Percentiles rank a stretch among this genome's conserved stretches.
These are phyloP conservation scores for Xylaria sp. DNA, from an alignment of 2,329 filamentous ascomycete genomes.

Conservation along the genomic window DNA sequence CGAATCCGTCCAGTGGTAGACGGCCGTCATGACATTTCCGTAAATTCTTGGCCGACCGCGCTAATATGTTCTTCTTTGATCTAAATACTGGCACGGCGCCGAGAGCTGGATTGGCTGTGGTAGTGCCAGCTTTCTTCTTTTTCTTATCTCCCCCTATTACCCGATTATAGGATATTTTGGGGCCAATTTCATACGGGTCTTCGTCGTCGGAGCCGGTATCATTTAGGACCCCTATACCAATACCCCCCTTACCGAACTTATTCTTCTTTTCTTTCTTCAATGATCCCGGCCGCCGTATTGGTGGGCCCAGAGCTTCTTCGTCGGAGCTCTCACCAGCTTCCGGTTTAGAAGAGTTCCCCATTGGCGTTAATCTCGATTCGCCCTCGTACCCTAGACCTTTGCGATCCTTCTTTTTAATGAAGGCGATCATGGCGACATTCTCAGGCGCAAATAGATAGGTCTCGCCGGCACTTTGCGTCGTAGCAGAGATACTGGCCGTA, in stretches of 20 bases:
- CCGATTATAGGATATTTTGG: conserved; percentile 87
- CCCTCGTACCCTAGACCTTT: conserved; percentile 77
- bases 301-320: conserved; percentile 59
- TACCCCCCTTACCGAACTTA: conserved; percentile 68
- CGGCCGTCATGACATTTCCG: conserved; percentile 86
- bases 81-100: conserved; percentile 79
- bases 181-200: conserved; percentile 91
- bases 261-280: conserved; percentile 62
- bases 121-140: conserved; percentile 68
- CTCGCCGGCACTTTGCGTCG: conserved; percentile 54
- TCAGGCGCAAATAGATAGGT: conserved; percentile 87
- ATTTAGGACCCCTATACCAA: conserved; percentile 90
- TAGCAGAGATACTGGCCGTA: conserved; percentile 52
- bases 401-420: conserved; percentile 72
- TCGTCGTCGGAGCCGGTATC: conserved; percentile 96
- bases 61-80: conserved; percentile 68
- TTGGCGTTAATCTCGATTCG: conserved; percentile 62
- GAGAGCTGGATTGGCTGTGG: conserved; percentile 71
- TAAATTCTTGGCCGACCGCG: conserved; percentile 58
- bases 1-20: conserved; percentile 82
- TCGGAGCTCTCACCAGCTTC: conserved; percentile 52
- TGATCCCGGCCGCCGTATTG: conserved; percentile 44
- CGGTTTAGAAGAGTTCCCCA: conserved; percentile 45
- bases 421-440: conserved; percentile 75
- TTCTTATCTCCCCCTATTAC: conserved; percentile 85